Evolutionary conservation across 345 rosid genomes (phyloP), one percentile per base, ranked within the genome.

Genomic region (Corchorus olitorius): DNA sequence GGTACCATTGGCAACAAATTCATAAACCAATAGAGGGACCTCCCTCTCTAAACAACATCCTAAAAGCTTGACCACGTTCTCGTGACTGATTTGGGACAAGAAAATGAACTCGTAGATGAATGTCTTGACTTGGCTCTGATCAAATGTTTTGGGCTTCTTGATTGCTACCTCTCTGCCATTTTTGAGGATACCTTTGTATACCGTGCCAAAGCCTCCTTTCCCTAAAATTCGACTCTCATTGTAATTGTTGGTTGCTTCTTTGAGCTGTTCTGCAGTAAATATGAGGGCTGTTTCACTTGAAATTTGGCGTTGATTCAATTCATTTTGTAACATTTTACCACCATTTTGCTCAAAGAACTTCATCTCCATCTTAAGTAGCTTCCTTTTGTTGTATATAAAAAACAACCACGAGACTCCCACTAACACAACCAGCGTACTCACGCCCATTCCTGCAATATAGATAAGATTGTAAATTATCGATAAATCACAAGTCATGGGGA

Each of bases 31-130:
- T 27, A 86, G 56, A 8, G 86, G 91, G 15, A 85, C 88, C 6
- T 78, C 72, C 0, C 83, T 86, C 75, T 86, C 90, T 5, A 87
- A 75, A 20, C 88, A 83, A 37, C 90, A 87, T 12, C 87, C 87
- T 43, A 87, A 58, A 19, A 86, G 78, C 48, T 76, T 83, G 19
- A 85, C 88, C 45, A 81, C 83, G 6, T 87, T 85, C 39, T 81
- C 74, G 5, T 81, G 88, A 52, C 85, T 82, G 67, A 87, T 84
- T 73, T 83, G 83, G 1, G 86, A 84, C 6, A 88, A 81, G 1
- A 88, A 84, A 0, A 80, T 22, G 59, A 88, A 79, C 65, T 88
- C 88, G n/a, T 86, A 84, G 73, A 88, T 80, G 72, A 86, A 88
- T 62, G 86, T 85, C 37, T 81, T 82, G 1, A 81, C 74, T 58